Evolutionary conservation across 164 flowering plant genomes (phyloP).

Genomic region (Liquidambar formosana): DNA sequence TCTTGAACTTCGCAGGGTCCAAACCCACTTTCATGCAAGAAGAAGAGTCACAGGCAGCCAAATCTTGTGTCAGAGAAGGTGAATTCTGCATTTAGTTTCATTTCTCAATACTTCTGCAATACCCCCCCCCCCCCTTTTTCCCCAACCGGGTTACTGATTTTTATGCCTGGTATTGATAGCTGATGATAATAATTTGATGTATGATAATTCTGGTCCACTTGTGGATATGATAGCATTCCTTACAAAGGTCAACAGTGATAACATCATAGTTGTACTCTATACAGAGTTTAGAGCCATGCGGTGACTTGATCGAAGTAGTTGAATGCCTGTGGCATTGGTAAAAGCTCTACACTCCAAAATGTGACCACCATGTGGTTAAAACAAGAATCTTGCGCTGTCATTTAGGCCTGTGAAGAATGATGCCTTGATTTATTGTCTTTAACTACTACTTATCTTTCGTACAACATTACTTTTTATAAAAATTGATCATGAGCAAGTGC

Average conservation of each 20-base stretch:
- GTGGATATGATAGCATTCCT: not conserved
- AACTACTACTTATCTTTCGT: no score
- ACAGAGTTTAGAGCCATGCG: not conserved
- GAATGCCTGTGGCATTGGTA: no score
- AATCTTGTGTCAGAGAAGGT: conserved; percentile 38
- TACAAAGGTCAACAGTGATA: not conserved
- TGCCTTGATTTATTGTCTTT: no score
- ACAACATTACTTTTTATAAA: no score
- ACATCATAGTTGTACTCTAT: not conserved
- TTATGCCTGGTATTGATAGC: not conserved
- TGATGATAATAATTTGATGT: not conserved
- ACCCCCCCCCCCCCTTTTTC: no score
- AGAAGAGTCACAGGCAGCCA: conserved; percentile 39
- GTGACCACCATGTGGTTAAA: not conserved
- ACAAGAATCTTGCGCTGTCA: not conserved
- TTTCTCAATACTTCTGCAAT: no score
- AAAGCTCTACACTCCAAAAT: no score
- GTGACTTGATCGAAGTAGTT: not conserved
- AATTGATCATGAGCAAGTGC: no score
- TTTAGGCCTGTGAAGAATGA: not conserved
- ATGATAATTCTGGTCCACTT: not conserved
- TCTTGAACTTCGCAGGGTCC: conserved; percentile 55
- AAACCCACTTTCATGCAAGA: conserved; percentile 88
- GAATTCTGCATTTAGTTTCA: not conserved
- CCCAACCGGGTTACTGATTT: not conserved